phyloP scores from a whole-genome alignment of 257 asterid genomes.

The Solanum paucissectum region DNA sequence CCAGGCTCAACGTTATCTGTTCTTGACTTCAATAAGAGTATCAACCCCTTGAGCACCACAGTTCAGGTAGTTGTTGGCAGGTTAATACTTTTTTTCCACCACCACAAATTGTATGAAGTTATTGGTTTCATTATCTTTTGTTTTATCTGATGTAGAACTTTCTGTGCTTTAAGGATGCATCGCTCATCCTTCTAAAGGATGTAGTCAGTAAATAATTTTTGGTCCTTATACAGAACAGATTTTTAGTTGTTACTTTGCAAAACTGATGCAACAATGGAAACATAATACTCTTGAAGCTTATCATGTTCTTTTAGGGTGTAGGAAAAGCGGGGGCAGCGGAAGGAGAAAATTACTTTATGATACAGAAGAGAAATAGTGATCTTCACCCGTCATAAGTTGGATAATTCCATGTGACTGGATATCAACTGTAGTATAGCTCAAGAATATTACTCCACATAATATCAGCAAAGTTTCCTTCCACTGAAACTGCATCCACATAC shows the following conservation, averaged over 20 bases:
- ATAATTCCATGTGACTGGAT: not conserved
- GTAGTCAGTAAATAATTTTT: not conserved
- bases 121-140: not conserved
- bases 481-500: not conserved
- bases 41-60: conserved; percentile 29
- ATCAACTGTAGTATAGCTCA: not conserved
- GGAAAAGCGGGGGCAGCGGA: not conserved
- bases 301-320: not conserved
- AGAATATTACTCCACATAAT: not conserved
- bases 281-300: not conserved
- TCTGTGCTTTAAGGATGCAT: not conserved
- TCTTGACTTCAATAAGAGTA: conserved; percentile 79
- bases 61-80: conserved; percentile 41
- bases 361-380: not conserved
- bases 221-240: not conserved
- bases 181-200: not conserved
- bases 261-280: not conserved
- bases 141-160: not conserved
- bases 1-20: conserved; percentile 61
- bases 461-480: not conserved
- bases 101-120: not conserved
- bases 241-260: not conserved
- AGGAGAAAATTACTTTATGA: not conserved
- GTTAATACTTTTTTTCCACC: not conserved
- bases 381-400: not conserved